Conservation (phyloP, 225 moss, liverwort and hornwort species). For the Pseudoscleropodium purum region DNA sequence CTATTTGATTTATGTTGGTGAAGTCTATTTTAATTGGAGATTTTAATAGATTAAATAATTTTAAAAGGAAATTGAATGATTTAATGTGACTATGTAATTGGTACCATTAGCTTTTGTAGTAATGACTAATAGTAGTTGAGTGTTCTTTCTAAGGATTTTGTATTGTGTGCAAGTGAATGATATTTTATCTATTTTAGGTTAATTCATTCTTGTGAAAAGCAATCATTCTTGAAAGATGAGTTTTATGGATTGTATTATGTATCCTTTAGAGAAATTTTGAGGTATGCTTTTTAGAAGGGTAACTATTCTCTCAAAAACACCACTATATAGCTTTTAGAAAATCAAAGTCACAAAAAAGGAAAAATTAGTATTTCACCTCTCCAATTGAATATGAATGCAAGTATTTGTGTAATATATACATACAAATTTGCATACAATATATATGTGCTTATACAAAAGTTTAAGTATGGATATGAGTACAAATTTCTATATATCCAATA, state of each 20-base stretch:
- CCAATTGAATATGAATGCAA: not conserved
- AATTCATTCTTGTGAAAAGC: not conserved
- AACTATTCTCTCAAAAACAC: too few relatives aligned
- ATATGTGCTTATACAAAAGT: too few relatives aligned
- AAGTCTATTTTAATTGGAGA: not conserved
- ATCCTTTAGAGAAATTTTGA: too few relatives aligned
- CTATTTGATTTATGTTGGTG: not conserved
- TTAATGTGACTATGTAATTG: not conserved
- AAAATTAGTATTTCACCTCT: too few relatives aligned
- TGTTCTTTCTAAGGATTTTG: not conserved
- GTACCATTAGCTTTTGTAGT: fast-evolving
- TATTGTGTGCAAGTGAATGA: not conserved
- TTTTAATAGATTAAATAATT: not conserved
- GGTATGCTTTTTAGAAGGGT: too few relatives aligned
- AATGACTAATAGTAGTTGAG: not conserved
- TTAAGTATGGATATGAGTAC: fast-evolving
- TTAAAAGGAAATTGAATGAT: not conserved
- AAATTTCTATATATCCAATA: not conserved
- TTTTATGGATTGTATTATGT: too few relatives aligned
- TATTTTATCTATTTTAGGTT: not conserved
- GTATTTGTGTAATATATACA: not conserved
- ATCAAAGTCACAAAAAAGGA: too few relatives aligned
- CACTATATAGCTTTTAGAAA: too few relatives aligned
- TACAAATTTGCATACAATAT: too few relatives aligned
- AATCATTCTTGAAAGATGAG: too few relatives aligned